Evolutionary conservation across 257 asterid genomes (phyloP).

Genomic region (Jacaranda copaia): DNA sequence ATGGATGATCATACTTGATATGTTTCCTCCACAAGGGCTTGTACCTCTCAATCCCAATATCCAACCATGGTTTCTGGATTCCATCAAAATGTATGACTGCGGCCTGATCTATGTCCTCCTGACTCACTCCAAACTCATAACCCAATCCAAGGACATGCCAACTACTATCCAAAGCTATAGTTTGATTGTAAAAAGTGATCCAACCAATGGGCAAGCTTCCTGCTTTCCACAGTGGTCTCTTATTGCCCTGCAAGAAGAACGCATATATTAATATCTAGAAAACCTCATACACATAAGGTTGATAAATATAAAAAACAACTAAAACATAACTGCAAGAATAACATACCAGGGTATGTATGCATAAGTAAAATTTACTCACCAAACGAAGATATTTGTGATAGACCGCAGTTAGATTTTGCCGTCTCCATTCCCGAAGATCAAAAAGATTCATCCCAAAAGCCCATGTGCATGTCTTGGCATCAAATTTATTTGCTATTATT

Average conservation of each 20-base stretch:
- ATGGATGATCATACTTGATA: conserved; percentile 73
- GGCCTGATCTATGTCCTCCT: conserved; percentile 60
- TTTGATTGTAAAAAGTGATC: conserved; percentile 75
- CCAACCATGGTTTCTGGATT: conserved; percentile 88
- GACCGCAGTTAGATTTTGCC: conserved; percentile 57
- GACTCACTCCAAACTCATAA: conserved; percentile 57
- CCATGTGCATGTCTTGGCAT: conserved; percentile 84
- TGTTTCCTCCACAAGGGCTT: conserved; percentile 73
- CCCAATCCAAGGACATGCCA: conserved; percentile 94
- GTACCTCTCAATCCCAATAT: conserved; percentile 76
- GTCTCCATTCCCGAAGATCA: conserved; percentile 87
- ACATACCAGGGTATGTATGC: not conserved
- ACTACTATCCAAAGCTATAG: conserved; percentile 60
- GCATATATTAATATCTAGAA: not conserved
- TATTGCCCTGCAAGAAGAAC: conserved; percentile 59
- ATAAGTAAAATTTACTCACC: conserved; percentile 53
- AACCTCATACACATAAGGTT: no score
- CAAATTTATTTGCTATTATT: conserved; percentile 53
- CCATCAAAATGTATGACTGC: conserved; percentile 91
- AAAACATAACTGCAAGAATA: not conserved
- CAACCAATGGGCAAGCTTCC: conserved; percentile 94
- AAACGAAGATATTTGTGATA: conserved; percentile 72
- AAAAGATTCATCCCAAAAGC: conserved; percentile 95
- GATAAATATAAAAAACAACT: no score
- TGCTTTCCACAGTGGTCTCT: conserved; percentile 61